Evolutionary conservation across 2,329 filamentous ascomycete species (phyloP), one percentile per base, ranked within the genome.

Genomic region (Escovopsis sp.): DNA sequence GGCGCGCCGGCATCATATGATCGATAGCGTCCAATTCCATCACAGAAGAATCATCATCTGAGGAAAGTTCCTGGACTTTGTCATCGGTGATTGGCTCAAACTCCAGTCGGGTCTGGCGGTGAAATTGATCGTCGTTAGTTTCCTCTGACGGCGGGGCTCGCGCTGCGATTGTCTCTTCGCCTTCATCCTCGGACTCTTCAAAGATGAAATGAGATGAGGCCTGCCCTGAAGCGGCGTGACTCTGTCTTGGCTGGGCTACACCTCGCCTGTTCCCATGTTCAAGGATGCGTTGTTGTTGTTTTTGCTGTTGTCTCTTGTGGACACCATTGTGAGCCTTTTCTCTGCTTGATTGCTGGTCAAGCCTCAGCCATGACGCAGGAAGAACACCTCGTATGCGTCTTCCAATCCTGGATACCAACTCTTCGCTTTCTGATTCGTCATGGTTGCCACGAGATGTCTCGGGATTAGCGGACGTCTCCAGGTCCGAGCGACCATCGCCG

Each of bases 321-420:
- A 41, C 33, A 32, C 50, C 50, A 37, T 51, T 53, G 34, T 48
- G 41, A 26, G 45, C 46, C 36, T 52, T 58, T 38, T 48, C 45
- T 13, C 48, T 48, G 43, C 47, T 53, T 21, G 54, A 42, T 37
- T 65, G 57, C 38, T 70, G 65, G 45, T 77, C 71, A 17, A 79
- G 51, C 29, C 74, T 66, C 37, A 79, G 60, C 68, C 74, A 78
- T 5, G 75, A 79, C n/a, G 75, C 75, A 27, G 75, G 75, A 31
- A 79, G 60, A 7, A 79, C 73, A 16, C 74, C 73, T 35, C 63
- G 63, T 33, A 79, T 71, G 35, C 62, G 60, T 35, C 54, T 64
- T 26, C 58, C 57, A 37, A 60, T 55, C 15, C 47, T 49, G 18
- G 59, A 50, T n/a, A 55, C 56, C 11, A 56, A 47, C 17, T 68